phyloP scores from a whole-genome alignment of 371 early-diverging fungal genomes.

The Mortierella sp. region DNA sequence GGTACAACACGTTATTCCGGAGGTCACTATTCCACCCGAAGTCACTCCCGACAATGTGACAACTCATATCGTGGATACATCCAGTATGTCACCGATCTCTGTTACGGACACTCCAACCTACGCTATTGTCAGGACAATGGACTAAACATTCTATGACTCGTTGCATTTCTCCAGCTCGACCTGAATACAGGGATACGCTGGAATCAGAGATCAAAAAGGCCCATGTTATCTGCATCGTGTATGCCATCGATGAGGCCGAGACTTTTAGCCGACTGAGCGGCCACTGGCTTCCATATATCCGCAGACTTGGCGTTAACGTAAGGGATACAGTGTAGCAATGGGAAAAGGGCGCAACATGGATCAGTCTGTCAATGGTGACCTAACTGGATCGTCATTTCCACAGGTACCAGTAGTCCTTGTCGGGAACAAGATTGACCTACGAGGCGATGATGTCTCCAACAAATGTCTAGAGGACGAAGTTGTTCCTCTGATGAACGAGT shows the following conservation, averaged over 20 bases:
- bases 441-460: slow-evolving; percentile 83
- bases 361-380: no score
- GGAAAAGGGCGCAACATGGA: background rate
- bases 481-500: slow-evolving; percentile 96
- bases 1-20: slow-evolving; percentile 97
- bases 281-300: slow-evolving; percentile 93
- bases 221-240: slow-evolving; percentile 96
- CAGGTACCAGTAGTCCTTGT: slow-evolving; percentile 95
- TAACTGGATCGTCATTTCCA: no score
- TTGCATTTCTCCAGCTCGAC: slow-evolving; percentile 66
- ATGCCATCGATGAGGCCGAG: slow-evolving; percentile 85
- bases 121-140: background rate
- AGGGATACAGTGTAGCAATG: slow-evolving; percentile 9
- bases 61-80: slow-evolving; percentile 96
- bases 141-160: background rate
- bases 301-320: slow-evolving; percentile 91
- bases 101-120: background rate
- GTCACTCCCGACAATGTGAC: slow-evolving; percentile 96
- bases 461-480: slow-evolving; percentile 90
- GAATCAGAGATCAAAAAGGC: slow-evolving; percentile 93
- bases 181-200: slow-evolving; percentile 87
- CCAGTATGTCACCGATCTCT: slow-evolving; percentile 61
- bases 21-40: slow-evolving; percentile 97
- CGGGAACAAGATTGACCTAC: slow-evolving; percentile 96
- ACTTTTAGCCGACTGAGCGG: slow-evolving; percentile 85